Base-by-base conservation (phyloP, 768 basidiomycete genomes). In the Hericium erinaceus region DNA sequence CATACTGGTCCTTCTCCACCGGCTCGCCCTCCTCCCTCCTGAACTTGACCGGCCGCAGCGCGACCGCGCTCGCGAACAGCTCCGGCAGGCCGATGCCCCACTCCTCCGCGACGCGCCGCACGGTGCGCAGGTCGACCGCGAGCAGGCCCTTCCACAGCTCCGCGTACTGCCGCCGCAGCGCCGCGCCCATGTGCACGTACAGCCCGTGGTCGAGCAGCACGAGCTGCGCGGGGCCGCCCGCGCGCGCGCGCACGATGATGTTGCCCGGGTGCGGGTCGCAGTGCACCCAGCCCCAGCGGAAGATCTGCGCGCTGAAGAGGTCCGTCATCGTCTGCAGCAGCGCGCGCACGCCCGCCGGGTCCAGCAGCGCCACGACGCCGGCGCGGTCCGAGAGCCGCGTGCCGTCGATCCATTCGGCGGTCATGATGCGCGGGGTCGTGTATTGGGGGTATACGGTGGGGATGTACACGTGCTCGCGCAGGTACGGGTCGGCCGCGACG, bases 161-260 rank as follows among this genome's bases (percentile, higher is more conserved):
- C 16, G 87, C 85, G 75, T 94, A 95, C 57, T 95, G 81, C 37
- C 77, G 72, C 60, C 81, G 79, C 68, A 97, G 92, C 1, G 74
- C 68, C 16, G 85, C 79, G 15, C 81, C 69, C 3, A 93, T 78
- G 8, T 75, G 74, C 40, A 95, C 89, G 66, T 95, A 97, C 11
- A 98, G 74, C 1, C 95, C 95, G 67, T 98, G 95, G 67, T 98
- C 95, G 64, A 98, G 82, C 12, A 97, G 75, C 37, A 97, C 87
- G 60, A 92, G 75, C 64, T 89, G 85, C 2, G 83, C 77, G 5
- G 68, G 64, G 8, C 62, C 64, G 0, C 76, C 78, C 18, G 73
- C 63, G 66, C 65, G 18, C 1, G 83, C 83, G 8, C 79, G 89
- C 64, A 86, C 81, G 70, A 82, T 81, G 58, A 95, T 79, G 69